Evolutionary conservation across 2,329 filamentous ascomycete species (phyloP).

Genomic region (Trichoderma sp.): DNA sequence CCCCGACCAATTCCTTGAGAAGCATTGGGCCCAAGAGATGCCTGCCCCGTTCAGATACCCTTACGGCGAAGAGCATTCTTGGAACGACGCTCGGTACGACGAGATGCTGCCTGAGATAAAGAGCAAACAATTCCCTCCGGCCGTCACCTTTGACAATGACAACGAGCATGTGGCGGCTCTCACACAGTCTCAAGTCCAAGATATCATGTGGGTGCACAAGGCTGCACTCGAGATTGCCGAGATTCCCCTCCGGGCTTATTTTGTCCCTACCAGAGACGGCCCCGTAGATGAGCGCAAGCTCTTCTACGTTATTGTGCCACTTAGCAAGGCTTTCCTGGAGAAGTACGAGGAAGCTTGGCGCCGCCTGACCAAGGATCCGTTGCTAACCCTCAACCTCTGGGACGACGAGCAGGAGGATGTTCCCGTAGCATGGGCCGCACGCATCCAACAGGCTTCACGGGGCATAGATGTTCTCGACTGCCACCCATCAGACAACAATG

Average conservation of each 20-base stretch:
- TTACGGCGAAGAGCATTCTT: background rate
- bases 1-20: background rate
- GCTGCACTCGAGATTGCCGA: background rate
- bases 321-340: background rate
- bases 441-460: background rate
- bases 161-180: background rate
- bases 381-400: background rate
- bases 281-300: background rate
- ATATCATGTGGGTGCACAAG: background rate
- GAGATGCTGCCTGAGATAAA: background rate
- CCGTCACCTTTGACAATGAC: background rate
- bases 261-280: background rate
- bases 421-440: background rate
- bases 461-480: background rate
- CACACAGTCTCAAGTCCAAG: background rate
- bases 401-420: background rate
- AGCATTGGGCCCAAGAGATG: background rate
- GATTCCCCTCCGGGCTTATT: background rate
- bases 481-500: accelerated
- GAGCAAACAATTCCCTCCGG: background rate
- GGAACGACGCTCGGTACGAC: background rate
- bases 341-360: background rate
- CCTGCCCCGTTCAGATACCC: background rate
- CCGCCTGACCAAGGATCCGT: background rate
- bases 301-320: background rate